These are phyloP conservation scores for Trebouxia gelatinosa DNA, from an alignment of 163 green algal genomes.

Conservation along the genomic window DNA sequence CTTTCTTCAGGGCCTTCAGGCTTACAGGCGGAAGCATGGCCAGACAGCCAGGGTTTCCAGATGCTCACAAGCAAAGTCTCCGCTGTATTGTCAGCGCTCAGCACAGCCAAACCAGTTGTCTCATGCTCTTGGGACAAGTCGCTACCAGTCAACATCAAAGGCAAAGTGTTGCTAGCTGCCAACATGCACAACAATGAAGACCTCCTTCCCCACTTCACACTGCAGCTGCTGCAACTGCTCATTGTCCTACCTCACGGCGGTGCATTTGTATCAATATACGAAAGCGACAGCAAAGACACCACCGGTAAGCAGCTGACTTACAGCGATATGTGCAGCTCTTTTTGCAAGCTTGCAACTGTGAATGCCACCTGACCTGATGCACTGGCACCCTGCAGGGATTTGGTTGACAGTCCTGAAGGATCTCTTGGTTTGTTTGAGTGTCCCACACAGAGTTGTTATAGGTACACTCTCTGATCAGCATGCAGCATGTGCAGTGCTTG, in stretches of 20 bases:
- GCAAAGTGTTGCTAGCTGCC: conserved; percentile 43
- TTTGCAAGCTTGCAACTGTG: neutral
- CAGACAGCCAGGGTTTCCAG: neutral
- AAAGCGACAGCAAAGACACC: conserved; percentile 64
- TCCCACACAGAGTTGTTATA: conserved; percentile 50
- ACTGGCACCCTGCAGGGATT: conserved; percentile 33
- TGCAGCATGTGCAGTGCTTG: no score
- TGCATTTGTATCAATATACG: conserved; percentile 64
- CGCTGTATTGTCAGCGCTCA: neutral
- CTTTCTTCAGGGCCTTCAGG: neutral
- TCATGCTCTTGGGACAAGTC: neutral
- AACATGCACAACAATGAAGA: conserved; percentile 64
- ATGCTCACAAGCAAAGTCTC: neutral
- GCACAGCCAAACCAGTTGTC: neutral
- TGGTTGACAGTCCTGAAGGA: conserved; percentile 58
- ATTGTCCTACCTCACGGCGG: conserved; percentile 33
- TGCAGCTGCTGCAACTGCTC: conserved; percentile 51
- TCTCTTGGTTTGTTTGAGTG: conserved; percentile 44
- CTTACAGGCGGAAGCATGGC: no score
- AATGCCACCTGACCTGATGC: neutral
- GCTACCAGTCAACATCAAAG: neutral
- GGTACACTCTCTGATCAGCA: conserved; percentile 1
- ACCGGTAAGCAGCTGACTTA: conserved; percentile 24
- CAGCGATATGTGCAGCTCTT: neutral
- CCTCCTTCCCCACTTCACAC: conserved; percentile 58